Conservation (phyloP, 768 basidiomycete species). For the Rhodotorula toruloides region DNA sequence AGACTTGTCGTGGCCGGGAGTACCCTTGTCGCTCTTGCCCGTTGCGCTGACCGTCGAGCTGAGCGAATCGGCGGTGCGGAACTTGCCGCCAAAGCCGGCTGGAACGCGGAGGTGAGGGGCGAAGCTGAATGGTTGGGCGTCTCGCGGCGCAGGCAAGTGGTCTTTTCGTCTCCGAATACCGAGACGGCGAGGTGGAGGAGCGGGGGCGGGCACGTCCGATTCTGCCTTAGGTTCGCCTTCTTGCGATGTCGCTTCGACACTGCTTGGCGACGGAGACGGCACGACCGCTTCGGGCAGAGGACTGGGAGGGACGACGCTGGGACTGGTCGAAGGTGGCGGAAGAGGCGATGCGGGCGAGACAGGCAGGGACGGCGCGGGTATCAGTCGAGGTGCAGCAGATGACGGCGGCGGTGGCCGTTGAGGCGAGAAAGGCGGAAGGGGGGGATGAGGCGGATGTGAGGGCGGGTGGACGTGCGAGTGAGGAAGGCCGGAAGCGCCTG, state of each 20-base stretch:
- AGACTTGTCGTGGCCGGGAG: too few species aligned
- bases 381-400: not conserved
- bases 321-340: not conserved
- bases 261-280: slow-evolving; percentile 9
- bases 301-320: not conserved
- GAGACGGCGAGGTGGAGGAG: not conserved
- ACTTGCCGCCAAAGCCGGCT: not conserved
- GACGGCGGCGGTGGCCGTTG: not conserved
- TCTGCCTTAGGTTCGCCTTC: too few species aligned
- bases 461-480: not conserved
- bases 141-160: not conserved
- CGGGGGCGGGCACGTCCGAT: too few species aligned
- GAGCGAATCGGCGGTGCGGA: not conserved
- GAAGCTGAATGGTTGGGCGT: not conserved
- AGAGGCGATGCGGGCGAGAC: slow-evolving; percentile 21
- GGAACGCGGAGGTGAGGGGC: not conserved
- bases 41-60: not conserved
- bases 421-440: slow-evolving; percentile 9
- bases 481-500: not conserved
- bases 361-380: slow-evolving; percentile 6
- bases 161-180: not conserved
- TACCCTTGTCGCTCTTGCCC: too few species aligned
- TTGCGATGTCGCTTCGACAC: not conserved
- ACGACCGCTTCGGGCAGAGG: not conserved
- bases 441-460: not conserved